A percentile compares a stretch with the other conserved stretches of the same genome.
Conservation (phyloP, 1,284 basidiomycete species). For the Moesziomyces sp. region DNA sequence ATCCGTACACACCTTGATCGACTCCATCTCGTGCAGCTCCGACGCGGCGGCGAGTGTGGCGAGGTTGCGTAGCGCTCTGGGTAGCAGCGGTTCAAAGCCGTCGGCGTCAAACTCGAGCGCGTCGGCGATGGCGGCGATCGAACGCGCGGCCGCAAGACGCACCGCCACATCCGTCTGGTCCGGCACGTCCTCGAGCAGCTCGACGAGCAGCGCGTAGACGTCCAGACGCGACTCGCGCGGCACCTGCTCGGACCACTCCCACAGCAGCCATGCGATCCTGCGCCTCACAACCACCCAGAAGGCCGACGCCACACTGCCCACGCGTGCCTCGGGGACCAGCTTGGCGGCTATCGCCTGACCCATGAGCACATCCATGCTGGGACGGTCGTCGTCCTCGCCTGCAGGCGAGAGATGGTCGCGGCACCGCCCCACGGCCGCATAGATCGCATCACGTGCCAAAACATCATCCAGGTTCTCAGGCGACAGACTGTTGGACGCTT, state of each 20-base stretch:
- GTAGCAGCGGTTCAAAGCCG: conserved; percentile 57
- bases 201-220: conserved; percentile 58
- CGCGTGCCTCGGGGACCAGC: conserved; percentile 56
- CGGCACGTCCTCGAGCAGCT: conserved; percentile 47
- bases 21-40: conserved; percentile 60
- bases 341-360: conserved; percentile 48
- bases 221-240: conserved; percentile 28
- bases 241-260: conserved; percentile 64
- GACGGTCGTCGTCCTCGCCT: conserved; percentile 43
- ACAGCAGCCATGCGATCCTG: conserved; percentile 60
- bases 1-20: conserved; percentile 61
- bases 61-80: conserved; percentile 53
- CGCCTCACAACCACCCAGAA: conserved; percentile 61
- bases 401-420: conserved; percentile 50
- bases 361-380: conserved; percentile 39
- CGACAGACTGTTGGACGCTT: conserved; percentile 28
- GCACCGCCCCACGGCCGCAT: conserved; percentile 58
- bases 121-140: conserved; percentile 60
- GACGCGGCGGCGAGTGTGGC: conserved; percentile 51
- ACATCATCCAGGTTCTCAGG: conserved; percentile 44
- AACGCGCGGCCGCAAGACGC: conserved; percentile 59
- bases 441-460: conserved; percentile 61
- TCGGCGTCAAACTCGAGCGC: conserved; percentile 64
- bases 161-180: conserved; percentile 61
- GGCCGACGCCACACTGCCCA: conserved; percentile 27